Base-by-base conservation (phyloP, 192 early-diverging fungal genomes). In the Rhizophagus prolifer region DNA sequence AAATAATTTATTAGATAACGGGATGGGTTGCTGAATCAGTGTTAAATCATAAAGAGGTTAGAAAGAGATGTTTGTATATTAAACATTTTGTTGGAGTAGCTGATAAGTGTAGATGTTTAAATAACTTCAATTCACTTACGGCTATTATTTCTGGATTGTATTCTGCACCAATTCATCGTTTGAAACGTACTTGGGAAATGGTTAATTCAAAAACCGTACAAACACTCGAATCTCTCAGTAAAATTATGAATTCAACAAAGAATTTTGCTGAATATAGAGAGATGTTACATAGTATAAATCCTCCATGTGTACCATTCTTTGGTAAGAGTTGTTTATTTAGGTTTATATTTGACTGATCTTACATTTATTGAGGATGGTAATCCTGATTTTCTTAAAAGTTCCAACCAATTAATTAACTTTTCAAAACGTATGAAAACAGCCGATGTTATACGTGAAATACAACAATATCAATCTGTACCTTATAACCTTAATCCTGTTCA, bases 341-440 rank as follows among this genome's bases (percentile, higher is more conserved):
- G 93, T 28, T 86, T 94, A 46, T 95, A 96, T 77, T 82, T 96
- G 69, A 93, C 93, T 71, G 97, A 98, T 81, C 81, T 98, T 79
- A 95, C 94, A 31, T 96, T 97, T 83, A 93, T 97, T 62, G 93
- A 97, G 78, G 96, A 97, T 72, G 95, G 96, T 34, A 97, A 95
- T 82, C 87, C 92, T 26, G 88, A 96, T 80, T 85, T 87, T 73
- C 75, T 97, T 10, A 85, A 87, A 58, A 88, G 81, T 76, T 77
- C 84, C 13, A 83, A 87, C 16, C 82, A 85, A 16, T 82, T 97
- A 58, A 96, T 98, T 84, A 98, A 98, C 81, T 98, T 98, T 86
- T 90, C 89, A 72, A 97, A 98, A 84, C 89, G 93, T 69, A 90
- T 88, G 81, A 94, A 92, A 78, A 95, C 93, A 7, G 95, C 95